Percentiles rank a stretch among this genome's conserved stretches.
Evolutionary conservation across 208 protist genomes (phyloP).

Genomic region (Crithidia sp.): DNA sequence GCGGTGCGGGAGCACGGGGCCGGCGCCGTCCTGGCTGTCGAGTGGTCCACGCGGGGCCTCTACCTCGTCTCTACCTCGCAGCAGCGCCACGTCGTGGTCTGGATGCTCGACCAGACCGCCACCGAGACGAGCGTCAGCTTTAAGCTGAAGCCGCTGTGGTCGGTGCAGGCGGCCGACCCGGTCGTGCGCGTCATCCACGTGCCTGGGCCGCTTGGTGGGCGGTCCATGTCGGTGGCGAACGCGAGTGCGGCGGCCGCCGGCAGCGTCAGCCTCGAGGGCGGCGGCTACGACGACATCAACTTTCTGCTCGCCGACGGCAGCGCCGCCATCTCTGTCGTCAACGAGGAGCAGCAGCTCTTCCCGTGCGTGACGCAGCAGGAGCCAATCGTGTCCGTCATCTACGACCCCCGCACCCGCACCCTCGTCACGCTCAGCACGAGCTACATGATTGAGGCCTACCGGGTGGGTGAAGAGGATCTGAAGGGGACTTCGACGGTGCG

Average conservation of each 20-base stretch:
- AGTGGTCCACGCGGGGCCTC: conserved; percentile 65
- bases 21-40: conserved; percentile 43
- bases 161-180: conserved; percentile 48
- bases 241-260: neutral
- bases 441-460: conserved; percentile 72
- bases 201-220: conserved; percentile 5
- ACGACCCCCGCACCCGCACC: conserved; percentile 58
- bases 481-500: conserved; percentile 47
- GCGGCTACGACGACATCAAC: conserved; percentile 62
- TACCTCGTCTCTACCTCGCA: conserved; percentile 70
- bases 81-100: conserved; percentile 65
- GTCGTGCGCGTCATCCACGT: conserved; percentile 61
- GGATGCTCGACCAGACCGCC: conserved; percentile 63
- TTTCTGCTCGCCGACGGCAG: conserved; percentile 71
- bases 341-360: conserved; percentile 73
- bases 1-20: conserved; percentile 67
- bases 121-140: conserved; percentile 36
- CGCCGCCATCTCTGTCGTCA: conserved; percentile 48
- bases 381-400: conserved; percentile 60
- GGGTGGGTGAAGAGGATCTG: conserved; percentile 50
- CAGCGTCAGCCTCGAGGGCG: conserved; percentile 4
- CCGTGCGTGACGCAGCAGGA: conserved; percentile 59
- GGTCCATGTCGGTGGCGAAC: conserved; percentile 1
- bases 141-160: conserved; percentile 70
- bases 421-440: conserved; percentile 72